Evolutionary conservation across 805 yeast genomes (phyloP).

Genomic region (Sporopachydermia lactativora): DNA sequence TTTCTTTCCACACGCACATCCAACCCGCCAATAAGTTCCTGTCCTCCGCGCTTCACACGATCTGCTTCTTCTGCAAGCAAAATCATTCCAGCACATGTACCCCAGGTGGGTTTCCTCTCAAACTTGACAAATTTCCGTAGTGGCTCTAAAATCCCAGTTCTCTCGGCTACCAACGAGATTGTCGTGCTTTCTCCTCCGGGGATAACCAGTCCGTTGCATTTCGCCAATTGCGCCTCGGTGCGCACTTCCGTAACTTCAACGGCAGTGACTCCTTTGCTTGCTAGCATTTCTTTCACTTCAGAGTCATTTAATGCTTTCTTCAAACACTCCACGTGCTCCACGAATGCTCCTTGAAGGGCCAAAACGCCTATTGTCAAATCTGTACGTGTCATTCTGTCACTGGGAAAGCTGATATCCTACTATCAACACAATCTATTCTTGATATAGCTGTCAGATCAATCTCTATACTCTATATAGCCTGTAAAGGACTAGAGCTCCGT

Average conservation of each 20-base stretch:
- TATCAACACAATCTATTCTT: no score
- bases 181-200: constrained; percentile 64
- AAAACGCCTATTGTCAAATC: constrained; percentile 44
- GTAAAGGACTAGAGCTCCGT: no score
- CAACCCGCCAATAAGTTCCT: constrained; percentile 48
- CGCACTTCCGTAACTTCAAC: constrained; percentile 34
- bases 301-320: constrained; percentile 18
- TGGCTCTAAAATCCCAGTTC: constrained; percentile 43
- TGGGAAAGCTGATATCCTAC: no score
- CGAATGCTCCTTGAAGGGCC: constrained; percentile 70
- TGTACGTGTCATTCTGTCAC: not conserved
- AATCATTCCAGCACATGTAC: constrained; percentile 78
- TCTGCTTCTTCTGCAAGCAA: constrained; percentile 40
- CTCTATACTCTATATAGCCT: no score
- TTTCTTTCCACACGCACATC: constrained; percentile 53
- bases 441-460: no score
- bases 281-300: not conserved
- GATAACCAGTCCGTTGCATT: constrained; percentile 46
- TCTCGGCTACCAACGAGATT: constrained; percentile 56
- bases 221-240: constrained; percentile 32
- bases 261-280: not conserved
- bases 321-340: constrained; percentile 47
- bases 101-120: constrained; percentile 50
- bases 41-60: constrained; percentile 32
- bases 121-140: constrained; percentile 34